Conservation (phyloP, 768 basidiomycete species). For the Lentinula raphanica region DNA sequence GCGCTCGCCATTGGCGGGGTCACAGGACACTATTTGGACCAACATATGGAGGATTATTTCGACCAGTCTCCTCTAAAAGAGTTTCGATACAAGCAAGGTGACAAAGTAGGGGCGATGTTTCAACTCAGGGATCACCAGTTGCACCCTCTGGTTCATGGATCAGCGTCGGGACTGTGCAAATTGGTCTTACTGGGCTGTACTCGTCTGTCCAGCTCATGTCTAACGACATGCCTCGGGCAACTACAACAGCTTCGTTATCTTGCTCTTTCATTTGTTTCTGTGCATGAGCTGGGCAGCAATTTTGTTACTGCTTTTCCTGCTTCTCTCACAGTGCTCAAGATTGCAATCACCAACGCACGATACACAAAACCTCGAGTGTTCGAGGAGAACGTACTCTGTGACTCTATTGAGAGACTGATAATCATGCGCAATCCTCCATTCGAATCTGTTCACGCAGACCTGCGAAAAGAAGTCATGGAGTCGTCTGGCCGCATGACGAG, state of each 20-base stretch:
- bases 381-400: constrained; percentile 27
- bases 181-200: constrained; percentile 31
- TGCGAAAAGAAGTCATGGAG: neutral
- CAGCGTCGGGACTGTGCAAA: constrained; percentile 19
- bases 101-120: constrained; percentile 24
- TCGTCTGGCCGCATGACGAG: neutral
- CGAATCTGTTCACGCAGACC: neutral
- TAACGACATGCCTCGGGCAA: constrained; percentile 23
- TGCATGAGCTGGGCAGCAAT: constrained; percentile 25
- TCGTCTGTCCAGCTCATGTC: constrained; percentile 22
- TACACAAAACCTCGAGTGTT: constrained; percentile 22
- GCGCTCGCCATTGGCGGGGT: constrained; percentile 26
- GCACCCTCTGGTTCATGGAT: constrained; percentile 20
- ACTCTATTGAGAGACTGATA: constrained; percentile 21
- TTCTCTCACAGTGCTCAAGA: constrained; percentile 26
- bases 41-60: constrained; percentile 21
- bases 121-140: constrained; percentile 31
- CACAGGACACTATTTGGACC: constrained; percentile 31
- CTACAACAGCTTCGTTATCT: constrained; percentile 28
- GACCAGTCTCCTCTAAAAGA: constrained; percentile 23
- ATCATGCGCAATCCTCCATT: neutral
- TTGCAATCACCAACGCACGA: constrained; percentile 30
- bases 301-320: constrained; percentile 26
- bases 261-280: constrained; percentile 29
- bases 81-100: constrained; percentile 29